Percentiles rank a stretch among this genome's conserved stretches.
These are phyloP conservation scores for Aspergillus sp. DNA, from an alignment of 2,329 filamentous ascomycete genomes.

Conservation along the genomic window DNA sequence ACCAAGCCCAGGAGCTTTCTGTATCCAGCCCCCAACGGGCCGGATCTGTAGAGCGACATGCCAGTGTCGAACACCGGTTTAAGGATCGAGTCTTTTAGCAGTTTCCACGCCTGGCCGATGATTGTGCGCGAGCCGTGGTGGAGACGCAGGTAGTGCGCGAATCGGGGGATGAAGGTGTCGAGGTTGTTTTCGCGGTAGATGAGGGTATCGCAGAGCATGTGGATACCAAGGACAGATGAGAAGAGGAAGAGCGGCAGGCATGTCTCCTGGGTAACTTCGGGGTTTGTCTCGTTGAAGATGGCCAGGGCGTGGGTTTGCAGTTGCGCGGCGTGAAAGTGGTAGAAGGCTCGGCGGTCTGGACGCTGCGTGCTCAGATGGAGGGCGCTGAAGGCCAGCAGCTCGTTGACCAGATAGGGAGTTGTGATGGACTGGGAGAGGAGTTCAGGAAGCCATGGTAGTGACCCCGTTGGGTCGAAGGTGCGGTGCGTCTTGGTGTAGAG, in stretches of 20 bases:
- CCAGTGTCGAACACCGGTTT: not conserved
- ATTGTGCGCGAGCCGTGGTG: slow-evolving; percentile 26
- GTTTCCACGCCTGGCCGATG: slow-evolving; percentile 11
- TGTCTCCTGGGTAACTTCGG: slow-evolving; percentile 15
- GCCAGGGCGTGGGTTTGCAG: slow-evolving; percentile 30
- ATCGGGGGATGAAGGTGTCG: slow-evolving; percentile 31
- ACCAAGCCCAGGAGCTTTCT: not conserved
- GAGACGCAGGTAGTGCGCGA: slow-evolving; percentile 26
- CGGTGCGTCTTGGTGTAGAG: slow-evolving; percentile 15
- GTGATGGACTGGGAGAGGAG: slow-evolving; percentile 2
- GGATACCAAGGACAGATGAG: slow-evolving; percentile 24
- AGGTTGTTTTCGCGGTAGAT: slow-evolving; percentile 40
- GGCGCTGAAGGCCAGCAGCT: slow-evolving; percentile 49
- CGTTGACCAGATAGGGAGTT: slow-evolving; percentile 50
- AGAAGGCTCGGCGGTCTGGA: slow-evolving; percentile 36
- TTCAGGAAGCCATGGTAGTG: not conserved
- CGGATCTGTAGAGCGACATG: not conserved
- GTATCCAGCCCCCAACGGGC: not conserved
- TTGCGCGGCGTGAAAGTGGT: slow-evolving; percentile 34
- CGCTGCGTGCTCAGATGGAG: slow-evolving; percentile 41
- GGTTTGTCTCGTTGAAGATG: slow-evolving; percentile 13
- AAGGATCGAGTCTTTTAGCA: slow-evolving; percentile 16
- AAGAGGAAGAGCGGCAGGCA: slow-evolving; percentile 25
- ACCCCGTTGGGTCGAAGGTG: not conserved
- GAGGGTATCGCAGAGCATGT: slow-evolving; percentile 52